phyloP scores from a whole-genome alignment of 2,329 filamentous ascomycete species.

The Emmonsia crescens region DNA sequence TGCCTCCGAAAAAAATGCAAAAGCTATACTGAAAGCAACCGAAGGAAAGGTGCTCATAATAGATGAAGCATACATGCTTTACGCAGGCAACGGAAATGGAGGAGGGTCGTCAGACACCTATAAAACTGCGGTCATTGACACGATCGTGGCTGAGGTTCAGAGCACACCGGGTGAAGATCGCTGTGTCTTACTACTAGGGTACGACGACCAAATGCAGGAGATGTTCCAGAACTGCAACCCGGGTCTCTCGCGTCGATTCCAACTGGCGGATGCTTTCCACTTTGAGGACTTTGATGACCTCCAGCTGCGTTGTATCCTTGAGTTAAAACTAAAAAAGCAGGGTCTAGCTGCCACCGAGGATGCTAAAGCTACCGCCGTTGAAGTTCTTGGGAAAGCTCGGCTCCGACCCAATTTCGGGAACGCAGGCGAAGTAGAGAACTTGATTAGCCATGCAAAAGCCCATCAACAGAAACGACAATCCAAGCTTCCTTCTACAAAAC shows the following conservation, averaged over 20 bases:
- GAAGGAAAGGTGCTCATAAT: conserved; percentile 68
- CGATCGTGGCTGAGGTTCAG: conserved; percentile 63
- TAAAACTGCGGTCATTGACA: conserved; percentile 59
- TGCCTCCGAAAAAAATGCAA: conserved; percentile 59
- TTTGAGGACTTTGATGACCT: conserved; percentile 58
- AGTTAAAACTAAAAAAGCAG: conserved; percentile 50
- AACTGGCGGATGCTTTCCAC: conserved; percentile 49
- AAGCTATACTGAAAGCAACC: conserved; percentile 55
- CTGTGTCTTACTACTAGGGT: conserved; percentile 61
- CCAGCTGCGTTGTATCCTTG: conserved; percentile 50
- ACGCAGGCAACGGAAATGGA: conserved; percentile 26
- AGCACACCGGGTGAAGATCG: conserved; percentile 59
- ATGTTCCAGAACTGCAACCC: conserved; percentile 70
- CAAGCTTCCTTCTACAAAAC: conserved; percentile 18
- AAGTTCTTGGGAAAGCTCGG: conserved; percentile 50
- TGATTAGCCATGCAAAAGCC: conserved; percentile 49
- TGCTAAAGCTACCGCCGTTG: conserved; percentile 46
- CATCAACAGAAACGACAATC: conserved; percentile 36
- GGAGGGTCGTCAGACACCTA: conserved; percentile 35
- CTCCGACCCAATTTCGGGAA: conserved; percentile 61
- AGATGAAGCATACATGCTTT: conserved; percentile 66
- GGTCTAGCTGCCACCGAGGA: conserved; percentile 43
- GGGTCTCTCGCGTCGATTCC: conserved; percentile 56
- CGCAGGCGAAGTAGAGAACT: conserved; percentile 61
- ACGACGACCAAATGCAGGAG: conserved; percentile 55